These are phyloP conservation scores for Bruguiera sexangula DNA, from an alignment of 345 rosid genomes.

Conservation along the genomic window DNA sequence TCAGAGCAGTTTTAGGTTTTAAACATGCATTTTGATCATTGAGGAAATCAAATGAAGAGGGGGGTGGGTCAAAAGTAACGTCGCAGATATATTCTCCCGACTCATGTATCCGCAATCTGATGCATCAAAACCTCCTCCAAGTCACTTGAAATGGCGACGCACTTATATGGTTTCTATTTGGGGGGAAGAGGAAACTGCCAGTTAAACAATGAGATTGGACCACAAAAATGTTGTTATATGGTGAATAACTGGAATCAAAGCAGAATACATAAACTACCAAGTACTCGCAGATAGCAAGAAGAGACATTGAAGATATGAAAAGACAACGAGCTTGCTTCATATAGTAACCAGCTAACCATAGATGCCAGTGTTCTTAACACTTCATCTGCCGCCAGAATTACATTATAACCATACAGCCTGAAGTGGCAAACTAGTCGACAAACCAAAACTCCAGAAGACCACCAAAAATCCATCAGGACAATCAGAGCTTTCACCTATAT, in stretches of 20 bases:
- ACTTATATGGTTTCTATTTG: too few species aligned
- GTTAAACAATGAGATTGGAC: too few species aligned
- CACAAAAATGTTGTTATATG: too few species aligned
- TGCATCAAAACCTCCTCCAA: too few species aligned
- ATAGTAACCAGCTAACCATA: neutral
- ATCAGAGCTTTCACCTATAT: slow-evolving; percentile 10
- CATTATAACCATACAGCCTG: slow-evolving; percentile 16
- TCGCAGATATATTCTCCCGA: neutral
- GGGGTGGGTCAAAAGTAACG: neutral
- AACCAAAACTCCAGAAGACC: neutral
- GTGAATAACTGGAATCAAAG: too few species aligned
- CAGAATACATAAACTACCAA: neutral
- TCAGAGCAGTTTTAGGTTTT: too few species aligned
- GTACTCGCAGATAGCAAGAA: neutral
- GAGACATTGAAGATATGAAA: neutral
- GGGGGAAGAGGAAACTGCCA: too few species aligned
- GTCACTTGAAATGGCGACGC: too few species aligned
- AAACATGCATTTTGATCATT: too few species aligned
- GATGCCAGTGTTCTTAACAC: slow-evolving; percentile 18
- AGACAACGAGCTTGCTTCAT: neutral
- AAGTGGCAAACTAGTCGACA: slow-evolving; percentile 17
- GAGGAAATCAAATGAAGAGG: neutral
- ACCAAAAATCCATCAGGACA: slow-evolving; percentile 3
- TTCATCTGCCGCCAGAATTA: slow-evolving; percentile 18
- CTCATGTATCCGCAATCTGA: slow-evolving; percentile 11